Evolutionary conservation across 108 stramenopile species (phyloP).

Genomic region (Cyclotella distinguenda): DNA sequence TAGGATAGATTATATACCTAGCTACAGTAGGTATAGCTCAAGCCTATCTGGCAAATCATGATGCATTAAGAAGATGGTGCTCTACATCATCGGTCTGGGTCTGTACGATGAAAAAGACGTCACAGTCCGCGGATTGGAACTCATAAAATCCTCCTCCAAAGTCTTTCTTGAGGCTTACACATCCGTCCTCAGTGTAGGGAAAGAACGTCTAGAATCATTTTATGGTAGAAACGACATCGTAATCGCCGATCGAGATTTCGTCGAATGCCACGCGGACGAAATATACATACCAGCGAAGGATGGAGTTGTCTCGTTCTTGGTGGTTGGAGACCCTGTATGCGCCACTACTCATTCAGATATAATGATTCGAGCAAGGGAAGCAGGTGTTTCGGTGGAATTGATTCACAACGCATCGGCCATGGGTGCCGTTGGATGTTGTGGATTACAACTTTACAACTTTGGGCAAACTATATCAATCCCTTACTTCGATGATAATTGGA

Average conservation of each 20-base stretch:
- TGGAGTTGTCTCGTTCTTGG: slow-evolving; percentile 89
- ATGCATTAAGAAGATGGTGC: slow-evolving; percentile 69
- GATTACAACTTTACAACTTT: slow-evolving; percentile 97
- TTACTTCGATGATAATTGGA: slow-evolving; percentile 95
- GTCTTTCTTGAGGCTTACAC: slow-evolving; percentile 98
- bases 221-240: slow-evolving; percentile 86
- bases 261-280: slow-evolving; percentile 94
- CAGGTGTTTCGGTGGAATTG: slow-evolving; percentile 83
- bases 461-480: slow-evolving; percentile 98
- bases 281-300: slow-evolving; percentile 84
- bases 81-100: slow-evolving; percentile 97
- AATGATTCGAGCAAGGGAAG: slow-evolving; percentile 82
- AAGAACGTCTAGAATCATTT: slow-evolving; percentile 81
- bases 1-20: no score
- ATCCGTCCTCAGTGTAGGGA: slow-evolving; percentile 87
- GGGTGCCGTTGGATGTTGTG: slow-evolving; percentile 96
- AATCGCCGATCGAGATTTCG: slow-evolving; percentile 92
- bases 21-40: neutral
- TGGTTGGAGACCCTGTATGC: slow-evolving; percentile 98
- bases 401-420: slow-evolving; percentile 99
- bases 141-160: slow-evolving; percentile 78
- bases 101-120: slow-evolving; percentile 98
- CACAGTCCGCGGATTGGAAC: slow-evolving; percentile 95
- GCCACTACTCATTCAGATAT: slow-evolving; percentile 98
- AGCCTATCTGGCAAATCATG: neutral